Evolutionary conservation across 768 basidiomycete genomes (phyloP).

Genomic region (Podaxis pistillaris): DNA sequence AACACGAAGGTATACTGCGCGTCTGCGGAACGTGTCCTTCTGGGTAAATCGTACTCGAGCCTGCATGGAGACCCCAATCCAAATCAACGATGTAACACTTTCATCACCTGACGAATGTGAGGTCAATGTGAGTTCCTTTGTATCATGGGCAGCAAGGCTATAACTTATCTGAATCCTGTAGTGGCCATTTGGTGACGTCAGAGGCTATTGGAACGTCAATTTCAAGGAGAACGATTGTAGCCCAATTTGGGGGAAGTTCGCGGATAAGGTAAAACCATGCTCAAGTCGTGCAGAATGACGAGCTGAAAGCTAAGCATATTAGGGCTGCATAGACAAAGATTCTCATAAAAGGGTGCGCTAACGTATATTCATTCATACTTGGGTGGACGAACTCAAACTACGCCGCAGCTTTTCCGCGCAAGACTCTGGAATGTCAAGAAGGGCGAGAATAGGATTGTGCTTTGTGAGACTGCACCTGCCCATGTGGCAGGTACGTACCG

Average conservation of each 20-base stretch:
- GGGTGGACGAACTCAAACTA: not conserved
- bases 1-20: conserved; percentile 29
- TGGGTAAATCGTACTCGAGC: conserved; percentile 25
- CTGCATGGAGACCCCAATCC: conserved; percentile 26
- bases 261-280: conserved; percentile 23
- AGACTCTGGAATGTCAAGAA: conserved; percentile 27
- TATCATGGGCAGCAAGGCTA: not conserved
- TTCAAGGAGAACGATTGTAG: conserved; percentile 26
- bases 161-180: conserved; percentile 10
- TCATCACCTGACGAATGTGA: conserved; percentile 27
- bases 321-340: conserved; percentile 29
- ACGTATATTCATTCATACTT: conserved; percentile 1
- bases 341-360: conserved; percentile 23
- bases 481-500: conserved; percentile 22
- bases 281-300: not conserved
- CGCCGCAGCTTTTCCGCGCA: conserved; percentile 27
- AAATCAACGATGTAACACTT: conserved; percentile 25
- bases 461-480: conserved; percentile 31
- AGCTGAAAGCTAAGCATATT: not conserved
- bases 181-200: conserved; percentile 30
- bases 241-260: conserved; percentile 29
- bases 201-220: conserved; percentile 30
- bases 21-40: conserved; percentile 25
- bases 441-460: conserved; percentile 24
- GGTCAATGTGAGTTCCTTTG: conserved; percentile 22